Percentiles rank a stretch among this genome's conserved stretches.
These are phyloP conservation scores for Grosmannia clavigera DNA, from an alignment of 2,329 filamentous ascomycete species.

Conservation along the genomic window DNA sequence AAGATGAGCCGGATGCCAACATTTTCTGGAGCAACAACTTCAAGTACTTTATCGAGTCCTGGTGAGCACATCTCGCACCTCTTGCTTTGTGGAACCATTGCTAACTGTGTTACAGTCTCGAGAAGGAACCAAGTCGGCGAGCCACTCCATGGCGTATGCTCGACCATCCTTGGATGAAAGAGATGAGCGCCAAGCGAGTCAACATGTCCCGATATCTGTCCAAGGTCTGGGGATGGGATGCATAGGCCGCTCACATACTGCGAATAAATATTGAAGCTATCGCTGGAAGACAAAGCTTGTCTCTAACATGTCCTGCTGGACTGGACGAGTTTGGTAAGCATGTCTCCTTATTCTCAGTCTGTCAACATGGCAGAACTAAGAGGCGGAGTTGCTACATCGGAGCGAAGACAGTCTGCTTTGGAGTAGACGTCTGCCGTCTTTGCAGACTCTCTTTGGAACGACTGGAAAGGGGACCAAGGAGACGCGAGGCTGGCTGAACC, in stretches of 20 bases:
- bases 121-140: slow-evolving; percentile 78
- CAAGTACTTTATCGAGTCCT: slow-evolving; percentile 99
- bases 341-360: too few species aligned
- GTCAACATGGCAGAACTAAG: neutral
- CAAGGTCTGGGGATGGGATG: slow-evolving; percentile 93
- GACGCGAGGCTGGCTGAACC: neutral
- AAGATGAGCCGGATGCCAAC: slow-evolving; percentile 80
- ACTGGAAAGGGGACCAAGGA: neutral
- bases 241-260: slow-evolving; percentile 1
- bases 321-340: neutral
- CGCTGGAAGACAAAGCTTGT: neutral
- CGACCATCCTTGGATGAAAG: slow-evolving; percentile 96
- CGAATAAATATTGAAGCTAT: neutral
- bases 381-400: neutral
- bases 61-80: slow-evolving; percentile 45
- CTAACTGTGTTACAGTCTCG: slow-evolving; percentile 48
- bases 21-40: slow-evolving; percentile 96
- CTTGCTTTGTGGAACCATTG: neutral
- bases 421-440: neutral
- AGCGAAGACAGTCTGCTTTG: neutral
- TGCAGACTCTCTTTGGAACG: neutral
- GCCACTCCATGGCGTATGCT: slow-evolving; percentile 98
- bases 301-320: neutral
- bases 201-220: slow-evolving; percentile 93
- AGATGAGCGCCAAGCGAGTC: slow-evolving; percentile 91